Percentiles rank a stretch among this genome's conserved stretches.
These are phyloP conservation scores for Abrus precatorius DNA, from an alignment of 306 rosid species.

Conservation along the genomic window DNA sequence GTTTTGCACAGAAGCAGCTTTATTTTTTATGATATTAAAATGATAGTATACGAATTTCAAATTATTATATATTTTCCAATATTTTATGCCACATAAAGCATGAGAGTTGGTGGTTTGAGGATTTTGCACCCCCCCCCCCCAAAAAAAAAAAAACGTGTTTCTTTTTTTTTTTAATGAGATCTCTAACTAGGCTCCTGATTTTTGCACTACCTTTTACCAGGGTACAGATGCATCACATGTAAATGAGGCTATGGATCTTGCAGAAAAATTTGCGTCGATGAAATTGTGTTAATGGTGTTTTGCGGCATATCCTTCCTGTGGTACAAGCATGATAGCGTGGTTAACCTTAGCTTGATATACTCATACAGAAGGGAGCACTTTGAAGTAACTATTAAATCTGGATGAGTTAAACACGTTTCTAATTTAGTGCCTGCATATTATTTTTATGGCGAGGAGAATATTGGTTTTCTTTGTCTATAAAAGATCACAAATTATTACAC, in stretches of 20 bases:
- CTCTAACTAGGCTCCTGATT: conserved; percentile 24
- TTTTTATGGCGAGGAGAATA: conserved; percentile 4
- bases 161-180: background rate
- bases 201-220: conserved; percentile 56
- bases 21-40: background rate
- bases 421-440: background rate
- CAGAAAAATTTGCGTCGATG: conserved; percentile 72
- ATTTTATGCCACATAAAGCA: background rate
- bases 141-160: too few relatives aligned
- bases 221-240: conserved; percentile 84
- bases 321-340: conserved; percentile 1
- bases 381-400: conserved; percentile 28
- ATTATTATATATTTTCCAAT: conserved; percentile 3
- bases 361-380: conserved; percentile 2
- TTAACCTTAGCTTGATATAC: background rate
- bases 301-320: conserved; percentile 35
- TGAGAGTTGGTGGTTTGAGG: conserved; percentile 5
- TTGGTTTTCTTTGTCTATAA: background rate
- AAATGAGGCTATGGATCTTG: conserved; percentile 81
- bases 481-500: conserved; percentile 30
- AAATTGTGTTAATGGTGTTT: conserved; percentile 61
- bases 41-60: background rate
- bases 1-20: background rate
- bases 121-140: background rate
- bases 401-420: conserved; percentile 14